These are phyloP conservation scores for Globisporangium heterothallicum DNA, from an alignment of 352 stramenopile species.

Conservation along the genomic window DNA sequence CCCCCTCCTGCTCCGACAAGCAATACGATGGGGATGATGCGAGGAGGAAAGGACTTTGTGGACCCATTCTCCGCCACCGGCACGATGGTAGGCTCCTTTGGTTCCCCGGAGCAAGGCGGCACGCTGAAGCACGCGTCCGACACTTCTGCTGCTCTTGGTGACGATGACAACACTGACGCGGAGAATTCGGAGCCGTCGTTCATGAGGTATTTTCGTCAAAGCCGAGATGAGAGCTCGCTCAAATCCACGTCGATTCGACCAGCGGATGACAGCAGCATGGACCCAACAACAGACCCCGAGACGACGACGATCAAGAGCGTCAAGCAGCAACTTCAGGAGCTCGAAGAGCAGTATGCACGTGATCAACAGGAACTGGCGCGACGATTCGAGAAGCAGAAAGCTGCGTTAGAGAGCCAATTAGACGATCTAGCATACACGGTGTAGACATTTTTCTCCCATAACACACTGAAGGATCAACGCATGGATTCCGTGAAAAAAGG, in stretches of 20 bases:
- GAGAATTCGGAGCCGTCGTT: conserved; percentile 52
- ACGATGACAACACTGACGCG: conserved; percentile 6
- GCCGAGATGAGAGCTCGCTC: conserved; percentile 11
- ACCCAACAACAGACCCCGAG: neutral
- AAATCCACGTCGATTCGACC: conserved; percentile 19
- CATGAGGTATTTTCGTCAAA: conserved; percentile 76
- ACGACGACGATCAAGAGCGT: conserved; percentile 16
- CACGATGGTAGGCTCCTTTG: conserved; percentile 5
- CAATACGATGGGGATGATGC: neutral
- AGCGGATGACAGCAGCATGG: conserved; percentile 11
- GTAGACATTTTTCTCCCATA: too few relatives aligned
- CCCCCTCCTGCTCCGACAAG: neutral
- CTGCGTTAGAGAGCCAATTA: conserved; percentile 43
- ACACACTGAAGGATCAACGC: too few relatives aligned
- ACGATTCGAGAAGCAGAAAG: conserved; percentile 41
- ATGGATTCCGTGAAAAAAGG: too few relatives aligned
- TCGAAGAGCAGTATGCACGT: conserved; percentile 46
- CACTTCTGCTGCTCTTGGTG: too few relatives aligned
- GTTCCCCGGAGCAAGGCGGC: neutral
- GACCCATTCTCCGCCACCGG: neutral
- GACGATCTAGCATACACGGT: conserved; percentile 20
- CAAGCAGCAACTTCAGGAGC: conserved; percentile 42
- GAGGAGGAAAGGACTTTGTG: conserved; percentile 9
- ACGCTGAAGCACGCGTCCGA: neutral
- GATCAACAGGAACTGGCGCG: conserved; percentile 32